Evolutionary conservation across 75 land plant genomes (phyloP).

Genomic region (Cupressus sempervirens): DNA sequence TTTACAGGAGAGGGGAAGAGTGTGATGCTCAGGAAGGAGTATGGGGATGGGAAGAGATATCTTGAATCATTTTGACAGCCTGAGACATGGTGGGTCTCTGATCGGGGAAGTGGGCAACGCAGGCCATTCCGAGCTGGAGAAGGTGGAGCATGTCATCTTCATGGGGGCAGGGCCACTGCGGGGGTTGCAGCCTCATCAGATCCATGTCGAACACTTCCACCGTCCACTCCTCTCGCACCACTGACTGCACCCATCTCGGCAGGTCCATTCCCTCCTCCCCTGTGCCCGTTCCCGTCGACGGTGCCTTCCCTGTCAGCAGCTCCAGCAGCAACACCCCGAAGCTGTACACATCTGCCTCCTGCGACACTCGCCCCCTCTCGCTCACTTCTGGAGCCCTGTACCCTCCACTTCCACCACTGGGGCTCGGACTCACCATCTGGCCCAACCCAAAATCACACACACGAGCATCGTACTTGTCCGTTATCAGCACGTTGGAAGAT

Average conservation of each 20-base stretch:
- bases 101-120: constrained; percentile 51
- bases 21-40: too few species aligned
- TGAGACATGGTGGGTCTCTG: constrained; percentile 59
- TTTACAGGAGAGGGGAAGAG: too few species aligned
- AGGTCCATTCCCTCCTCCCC: constrained; percentile 75
- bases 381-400: constrained; percentile 88
- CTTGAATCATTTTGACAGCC: constrained; percentile 49
- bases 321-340: constrained; percentile 79
- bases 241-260: constrained; percentile 81
- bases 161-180: constrained; percentile 19
- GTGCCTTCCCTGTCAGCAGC: constrained; percentile 64
- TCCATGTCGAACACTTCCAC: constrained; percentile 80
- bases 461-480: constrained; percentile 49
- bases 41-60: neutral
- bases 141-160: constrained; percentile 75
- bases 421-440: constrained; percentile 30
- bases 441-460: constrained; percentile 69
- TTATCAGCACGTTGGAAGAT: constrained; percentile 72
- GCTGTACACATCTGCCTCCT: constrained; percentile 84
- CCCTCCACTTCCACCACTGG: constrained; percentile 39
- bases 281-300: too few species aligned
- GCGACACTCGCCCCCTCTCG: constrained; percentile 57
- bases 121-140: constrained; percentile 56
- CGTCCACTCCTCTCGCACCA: constrained; percentile 68
- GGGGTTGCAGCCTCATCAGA: constrained; percentile 54